Conservation (phyloP, 2,329 filamentous ascomycete genomes). For the Bipolaris gigantea region DNA sequence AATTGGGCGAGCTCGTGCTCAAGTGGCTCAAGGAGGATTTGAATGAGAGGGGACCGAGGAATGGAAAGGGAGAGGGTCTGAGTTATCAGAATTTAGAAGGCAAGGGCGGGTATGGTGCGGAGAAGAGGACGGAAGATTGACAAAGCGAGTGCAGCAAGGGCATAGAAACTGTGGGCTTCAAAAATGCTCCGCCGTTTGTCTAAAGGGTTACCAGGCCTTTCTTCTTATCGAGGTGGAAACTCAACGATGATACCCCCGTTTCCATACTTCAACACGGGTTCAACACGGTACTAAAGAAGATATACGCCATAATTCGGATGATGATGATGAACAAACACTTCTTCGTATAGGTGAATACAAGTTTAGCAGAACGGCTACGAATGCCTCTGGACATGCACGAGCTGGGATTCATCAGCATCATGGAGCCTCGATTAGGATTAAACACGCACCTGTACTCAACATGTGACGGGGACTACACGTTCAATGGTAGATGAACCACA, state of each 20-base stretch:
- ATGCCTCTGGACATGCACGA: no score
- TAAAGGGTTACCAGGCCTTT: constrained; percentile 29
- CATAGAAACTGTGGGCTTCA: constrained; percentile 25
- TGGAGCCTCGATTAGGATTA: no score
- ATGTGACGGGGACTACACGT: background rate
- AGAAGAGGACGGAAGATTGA: constrained; percentile 47
- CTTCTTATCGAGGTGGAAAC: constrained; percentile 19
- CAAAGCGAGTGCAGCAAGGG: background rate
- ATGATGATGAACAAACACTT: no score
- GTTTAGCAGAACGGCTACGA: no score
- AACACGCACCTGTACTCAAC: no score
- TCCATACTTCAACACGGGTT: constrained; percentile 1
- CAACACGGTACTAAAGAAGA: background rate
- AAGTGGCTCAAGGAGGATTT: constrained; percentile 84
- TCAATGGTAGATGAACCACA: background rate
- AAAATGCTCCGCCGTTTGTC: constrained; percentile 21
- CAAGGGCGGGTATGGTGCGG: constrained; percentile 65
- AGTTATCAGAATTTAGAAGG: constrained; percentile 63
- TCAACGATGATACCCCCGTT: constrained; percentile 44
- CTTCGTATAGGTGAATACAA: no score
- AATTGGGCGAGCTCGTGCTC: constrained; percentile 83
- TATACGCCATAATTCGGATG: no score
- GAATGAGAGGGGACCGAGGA: constrained; percentile 74
- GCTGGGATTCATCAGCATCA: no score
- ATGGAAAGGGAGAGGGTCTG: constrained; percentile 63